Base-by-base conservation (phyloP, 371 early-diverging fungal genomes). In the Smittium culicis region DNA sequence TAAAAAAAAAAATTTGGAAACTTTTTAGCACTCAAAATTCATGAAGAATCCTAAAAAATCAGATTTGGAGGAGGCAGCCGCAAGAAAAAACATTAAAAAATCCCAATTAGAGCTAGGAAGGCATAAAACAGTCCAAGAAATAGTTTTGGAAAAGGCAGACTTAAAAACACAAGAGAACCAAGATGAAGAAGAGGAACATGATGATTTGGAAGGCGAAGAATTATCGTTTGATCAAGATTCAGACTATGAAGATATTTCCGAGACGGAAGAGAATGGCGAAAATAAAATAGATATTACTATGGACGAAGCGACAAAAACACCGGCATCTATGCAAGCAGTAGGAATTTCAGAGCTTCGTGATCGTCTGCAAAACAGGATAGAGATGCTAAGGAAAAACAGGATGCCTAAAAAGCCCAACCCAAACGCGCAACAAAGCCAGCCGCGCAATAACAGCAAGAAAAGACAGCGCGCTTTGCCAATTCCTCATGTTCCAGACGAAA, bases 311-410 rank as follows among this genome's bases (percentile, higher is more conserved):
- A 31, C 14, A 59, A 59, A 5, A 28, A 5, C 31, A 59, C 8
- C 27, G 64, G 79, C 74, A 34, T 66, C 72, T 64, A 68, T 71
- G 57, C 54, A 61, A 8, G 64, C 80, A 3, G 79, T 73, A 27
- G 78, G 79, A 32, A 87, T 88, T 69, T 71, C 74, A 33, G 89
- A 89, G 60, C 79, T 92, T 61, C 83, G 85, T 60, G 76, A 76
- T 34, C 82, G 88, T 62, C 82, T 91, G 35, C 80, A 88, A 63
- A 80, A 79, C 67, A 86, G 89, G 45, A 87, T 92, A 66, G 81
- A 78, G 33, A 77, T 78, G 59, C 70, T 88, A 68, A 85, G 88
- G 56, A 73, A 83, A 66, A 85, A 85, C 67, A 83, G 91, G 64
- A 85, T 86, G 67, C 85, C 81, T 27, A 77, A 77, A 5, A 75